phyloP scores from a whole-genome alignment of 2,329 filamentous ascomycete species.

The Chaetomiaceae sp. region DNA sequence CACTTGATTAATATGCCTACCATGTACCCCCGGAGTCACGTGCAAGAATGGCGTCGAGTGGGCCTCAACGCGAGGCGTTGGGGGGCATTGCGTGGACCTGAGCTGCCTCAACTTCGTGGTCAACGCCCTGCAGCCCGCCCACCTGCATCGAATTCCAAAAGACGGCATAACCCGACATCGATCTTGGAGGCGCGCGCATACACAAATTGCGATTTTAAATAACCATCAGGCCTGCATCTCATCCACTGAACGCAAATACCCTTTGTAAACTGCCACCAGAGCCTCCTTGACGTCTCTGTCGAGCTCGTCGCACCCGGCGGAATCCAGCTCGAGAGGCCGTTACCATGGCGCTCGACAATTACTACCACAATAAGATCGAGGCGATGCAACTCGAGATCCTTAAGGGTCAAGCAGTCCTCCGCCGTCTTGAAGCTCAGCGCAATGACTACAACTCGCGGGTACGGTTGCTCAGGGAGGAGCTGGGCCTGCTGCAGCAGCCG shows the following conservation, averaged over 20 bases:
- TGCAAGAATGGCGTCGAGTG: neutral
- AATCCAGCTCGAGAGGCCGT: too few relatives aligned
- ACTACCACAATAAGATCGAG: slow-evolving; percentile 99
- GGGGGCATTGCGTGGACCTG: slow-evolving; percentile 26
- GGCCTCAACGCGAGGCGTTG: slow-evolving; percentile 8
- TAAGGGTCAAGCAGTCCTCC: slow-evolving; percentile 91
- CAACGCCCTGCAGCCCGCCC: neutral
- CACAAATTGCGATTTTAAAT: too few relatives aligned
- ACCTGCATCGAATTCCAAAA: neutral
- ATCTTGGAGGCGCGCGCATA: neutral
- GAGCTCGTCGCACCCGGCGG: too few relatives aligned
- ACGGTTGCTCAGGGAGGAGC: slow-evolving; percentile 87
- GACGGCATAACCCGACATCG: slow-evolving; percentile 1
- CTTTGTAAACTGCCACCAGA: too few relatives aligned
- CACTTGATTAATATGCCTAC: too few relatives aligned
- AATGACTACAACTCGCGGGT: slow-evolving; percentile 99
- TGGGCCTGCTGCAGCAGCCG: slow-evolving; percentile 92
- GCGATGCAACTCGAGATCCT: slow-evolving; percentile 99
- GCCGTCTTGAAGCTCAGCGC: slow-evolving; percentile 91
- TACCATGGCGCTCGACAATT: slow-evolving; percentile 97
- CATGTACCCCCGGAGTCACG: too few relatives aligned
- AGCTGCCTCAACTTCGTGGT: slow-evolving; percentile 22
- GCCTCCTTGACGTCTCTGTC: too few relatives aligned
- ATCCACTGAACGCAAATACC: too few relatives aligned
- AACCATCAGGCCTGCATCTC: too few relatives aligned